These are phyloP conservation scores for Pinus tabuliformis DNA, from an alignment of 75 land plant genomes.

Conservation along the genomic window DNA sequence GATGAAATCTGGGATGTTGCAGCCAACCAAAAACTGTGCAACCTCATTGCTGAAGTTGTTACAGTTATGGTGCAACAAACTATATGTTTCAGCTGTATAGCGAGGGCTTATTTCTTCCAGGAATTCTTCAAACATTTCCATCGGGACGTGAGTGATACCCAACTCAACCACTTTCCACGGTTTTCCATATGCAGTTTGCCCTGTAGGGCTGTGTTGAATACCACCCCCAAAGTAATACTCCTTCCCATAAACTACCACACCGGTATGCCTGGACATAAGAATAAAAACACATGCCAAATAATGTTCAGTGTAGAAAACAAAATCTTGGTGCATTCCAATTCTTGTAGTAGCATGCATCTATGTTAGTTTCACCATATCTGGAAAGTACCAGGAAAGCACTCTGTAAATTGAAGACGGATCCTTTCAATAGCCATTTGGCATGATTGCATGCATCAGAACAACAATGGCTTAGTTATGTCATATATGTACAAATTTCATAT, in stretches of 20 bases:
- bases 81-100: conserved; percentile 83
- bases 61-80: conserved; percentile 76
- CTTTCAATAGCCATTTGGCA: too few species aligned
- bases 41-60: conserved; percentile 97
- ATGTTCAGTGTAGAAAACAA: neutral
- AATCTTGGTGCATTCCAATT: too few species aligned
- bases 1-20: conserved; percentile 76
- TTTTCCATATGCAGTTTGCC: conserved; percentile 77
- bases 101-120: conserved; percentile 79
- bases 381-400: too few species aligned
- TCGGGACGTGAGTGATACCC: conserved; percentile 83
- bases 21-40: conserved; percentile 82
- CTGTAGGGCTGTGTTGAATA: conserved; percentile 53
- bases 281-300: neutral
- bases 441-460: too few species aligned
- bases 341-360: too few species aligned
- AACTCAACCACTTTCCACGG: conserved; percentile 73
- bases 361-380: too few species aligned
- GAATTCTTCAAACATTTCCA: conserved; percentile 87
- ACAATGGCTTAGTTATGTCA: too few species aligned
- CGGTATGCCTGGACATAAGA: conserved; percentile 75
- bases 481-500: too few species aligned
- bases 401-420: too few species aligned
- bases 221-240: conserved; percentile 95
- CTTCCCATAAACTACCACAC: conserved; percentile 84